Evolutionary conservation across 177 flowering plant genomes (phyloP).

Genomic region (Telopea speciosissima): DNA sequence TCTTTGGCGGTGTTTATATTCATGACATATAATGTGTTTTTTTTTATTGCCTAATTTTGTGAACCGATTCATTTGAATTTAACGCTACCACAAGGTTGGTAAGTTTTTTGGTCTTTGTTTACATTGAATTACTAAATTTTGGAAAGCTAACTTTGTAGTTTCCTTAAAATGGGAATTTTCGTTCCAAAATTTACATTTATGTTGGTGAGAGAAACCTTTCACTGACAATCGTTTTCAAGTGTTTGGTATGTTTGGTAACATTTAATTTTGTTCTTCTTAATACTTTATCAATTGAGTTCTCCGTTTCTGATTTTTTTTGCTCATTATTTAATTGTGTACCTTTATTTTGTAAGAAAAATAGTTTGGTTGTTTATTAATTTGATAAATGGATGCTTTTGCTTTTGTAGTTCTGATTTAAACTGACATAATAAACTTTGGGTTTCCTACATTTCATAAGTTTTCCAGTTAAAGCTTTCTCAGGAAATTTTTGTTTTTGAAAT

Average conservation of each 20-base stretch:
- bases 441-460: not conserved
- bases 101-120: not conserved
- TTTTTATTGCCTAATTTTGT: not conserved
- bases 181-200: not conserved
- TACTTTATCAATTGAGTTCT: not conserved
- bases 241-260: not conserved
- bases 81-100: not conserved
- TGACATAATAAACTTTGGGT: not conserved
- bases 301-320: not conserved
- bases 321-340: not conserved
- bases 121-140: not conserved
- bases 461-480: conserved; percentile 14
- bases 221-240: not conserved
- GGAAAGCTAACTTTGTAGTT: not conserved
- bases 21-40: not conserved
- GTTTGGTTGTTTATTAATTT: not conserved
- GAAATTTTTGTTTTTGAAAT: conserved; percentile 18
- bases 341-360: not conserved
- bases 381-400: conserved; percentile 2
- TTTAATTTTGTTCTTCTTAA: not conserved
- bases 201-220: not conserved
- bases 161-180: not conserved
- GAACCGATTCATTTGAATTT: not conserved
- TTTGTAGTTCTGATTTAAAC: not conserved
- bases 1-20: too few species aligned